Percentiles rank a stretch among this genome's conserved stretches.
Evolutionary conservation across 2,329 filamentous ascomycete genomes (phyloP).

Genomic region (Venturia effusa): DNA sequence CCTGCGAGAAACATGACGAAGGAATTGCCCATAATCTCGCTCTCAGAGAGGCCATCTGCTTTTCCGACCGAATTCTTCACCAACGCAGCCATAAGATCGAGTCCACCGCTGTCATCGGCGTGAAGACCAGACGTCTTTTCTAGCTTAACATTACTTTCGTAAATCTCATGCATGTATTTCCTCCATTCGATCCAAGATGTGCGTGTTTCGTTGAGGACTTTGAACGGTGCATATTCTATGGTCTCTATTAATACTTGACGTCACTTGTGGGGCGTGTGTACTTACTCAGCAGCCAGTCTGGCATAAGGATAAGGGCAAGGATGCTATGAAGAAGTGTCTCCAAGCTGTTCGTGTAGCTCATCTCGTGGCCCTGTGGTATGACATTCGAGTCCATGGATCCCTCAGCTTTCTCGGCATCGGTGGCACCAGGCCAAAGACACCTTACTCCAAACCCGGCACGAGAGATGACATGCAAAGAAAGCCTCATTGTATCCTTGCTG

Average conservation of each 20-base stretch:
- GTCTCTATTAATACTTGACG: not conserved
- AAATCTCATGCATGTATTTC: constrained; percentile 59
- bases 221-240: not conserved
- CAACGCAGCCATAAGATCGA: constrained; percentile 48
- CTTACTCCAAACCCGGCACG: constrained; percentile 60
- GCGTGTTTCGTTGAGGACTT: not conserved
- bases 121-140: not conserved
- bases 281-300: constrained; percentile 43
- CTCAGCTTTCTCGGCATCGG: constrained; percentile 26
- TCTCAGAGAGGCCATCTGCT: constrained; percentile 35
- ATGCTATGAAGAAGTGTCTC: constrained; percentile 52
- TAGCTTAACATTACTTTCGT: constrained; percentile 33
- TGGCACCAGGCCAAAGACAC: constrained; percentile 49
- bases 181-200: constrained; percentile 49
- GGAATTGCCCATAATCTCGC: constrained; percentile 63
- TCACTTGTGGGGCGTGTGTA: not conserved
- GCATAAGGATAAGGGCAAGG: constrained; percentile 49
- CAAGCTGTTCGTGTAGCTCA: constrained; percentile 49
- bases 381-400: constrained; percentile 17
- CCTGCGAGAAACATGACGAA: constrained; percentile 56
- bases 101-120: constrained; percentile 27
- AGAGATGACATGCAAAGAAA: constrained; percentile 49
- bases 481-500: constrained; percentile 55
- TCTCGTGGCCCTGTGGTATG: constrained; percentile 37
- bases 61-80: constrained; percentile 33